A percentile compares a stretch with the other conserved stretches of the same genome.
Conservation (phyloP, 2,329 filamentous ascomycete genomes). For the Monosporascus sp. region DNA sequence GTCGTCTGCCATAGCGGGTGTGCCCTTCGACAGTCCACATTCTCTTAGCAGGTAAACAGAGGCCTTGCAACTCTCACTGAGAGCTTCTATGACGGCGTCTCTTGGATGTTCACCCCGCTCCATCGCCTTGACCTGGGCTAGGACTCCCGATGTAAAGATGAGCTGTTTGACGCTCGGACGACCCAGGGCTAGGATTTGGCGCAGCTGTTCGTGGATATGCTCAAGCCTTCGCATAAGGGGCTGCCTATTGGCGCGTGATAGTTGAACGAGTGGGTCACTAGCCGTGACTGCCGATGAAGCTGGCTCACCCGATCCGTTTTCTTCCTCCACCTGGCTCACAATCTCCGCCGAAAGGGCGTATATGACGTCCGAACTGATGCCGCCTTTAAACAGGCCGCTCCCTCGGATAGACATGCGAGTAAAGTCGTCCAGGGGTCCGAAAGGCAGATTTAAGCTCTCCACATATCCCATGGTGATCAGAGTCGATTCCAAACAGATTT, state of each 20-base stretch:
- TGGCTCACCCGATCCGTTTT: not conserved
- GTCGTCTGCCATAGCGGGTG: conserved; percentile 3
- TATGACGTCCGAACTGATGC: conserved; percentile 15
- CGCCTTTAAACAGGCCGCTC: conserved; percentile 18
- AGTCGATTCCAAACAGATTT: conserved; percentile 17
- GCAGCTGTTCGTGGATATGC: conserved; percentile 14
- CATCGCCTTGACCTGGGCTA: conserved; percentile 13
- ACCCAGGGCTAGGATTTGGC: conserved; percentile 14
- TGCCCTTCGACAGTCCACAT: conserved; percentile 1
- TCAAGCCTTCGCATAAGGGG: conserved; percentile 11
- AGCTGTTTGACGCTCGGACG: conserved; percentile 18
- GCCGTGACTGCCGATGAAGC: not conserved
- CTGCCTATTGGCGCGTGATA: conserved; percentile 7
- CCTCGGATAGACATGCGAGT: conserved; percentile 12
- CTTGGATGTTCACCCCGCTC: conserved; percentile 5
- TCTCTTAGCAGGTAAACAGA: conserved; percentile 7
- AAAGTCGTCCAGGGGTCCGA: conserved; percentile 11
- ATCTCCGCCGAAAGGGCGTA: conserved; percentile 12
- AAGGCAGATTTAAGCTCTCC: conserved; percentile 7
- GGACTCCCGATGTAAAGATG: conserved; percentile 15
- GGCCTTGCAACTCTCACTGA: conserved; percentile 5
- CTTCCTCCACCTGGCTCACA: conserved; percentile 16
- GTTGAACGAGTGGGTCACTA: conserved; percentile 9
- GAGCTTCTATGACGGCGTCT: conserved; percentile 2
- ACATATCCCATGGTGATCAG: conserved; percentile 16